A percentile compares a stretch with the other conserved stretches of the same genome.
Evolutionary conservation across 2,329 filamentous ascomycete genomes (phyloP).

Genomic region (Didymosphaeria variabile): DNA sequence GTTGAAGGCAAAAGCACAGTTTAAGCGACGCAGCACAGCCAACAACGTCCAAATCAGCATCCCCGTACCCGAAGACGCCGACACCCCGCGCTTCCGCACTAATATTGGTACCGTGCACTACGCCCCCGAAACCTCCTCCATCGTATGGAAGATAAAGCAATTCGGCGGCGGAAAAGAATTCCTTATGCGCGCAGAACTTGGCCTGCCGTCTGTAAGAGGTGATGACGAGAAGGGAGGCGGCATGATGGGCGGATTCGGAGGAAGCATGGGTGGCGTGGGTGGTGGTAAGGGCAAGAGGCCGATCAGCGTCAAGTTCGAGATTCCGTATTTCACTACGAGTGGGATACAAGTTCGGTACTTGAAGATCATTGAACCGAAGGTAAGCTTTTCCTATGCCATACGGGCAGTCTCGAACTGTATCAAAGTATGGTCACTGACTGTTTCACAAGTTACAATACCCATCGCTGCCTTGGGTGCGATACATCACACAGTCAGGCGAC

Average conservation of each 20-base stretch:
- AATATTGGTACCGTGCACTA: slow-evolving; percentile 98
- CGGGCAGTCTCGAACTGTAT: neutral
- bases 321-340: slow-evolving; percentile 99
- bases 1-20: slow-evolving; percentile 97
- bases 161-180: slow-evolving; percentile 99
- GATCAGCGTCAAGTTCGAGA: slow-evolving; percentile 99
- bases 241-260: slow-evolving; percentile 97
- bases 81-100: slow-evolving; percentile 93
- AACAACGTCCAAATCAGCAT: slow-evolving; percentile 99
- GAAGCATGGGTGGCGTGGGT: slow-evolving; percentile 91
- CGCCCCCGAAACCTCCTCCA: slow-evolving; percentile 94
- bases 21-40: slow-evolving; percentile 95
- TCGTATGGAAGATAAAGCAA: slow-evolving; percentile 99
- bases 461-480: slow-evolving; percentile 95
- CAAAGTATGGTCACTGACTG: slow-evolving; percentile 18
- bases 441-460: slow-evolving; percentile 87
- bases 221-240: slow-evolving; percentile 95
- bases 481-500: slow-evolving; percentile 97
- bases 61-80: slow-evolving; percentile 95
- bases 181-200: slow-evolving; percentile 95
- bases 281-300: slow-evolving; percentile 89
- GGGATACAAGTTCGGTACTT: slow-evolving; percentile 98
- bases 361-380: slow-evolving; percentile 99
- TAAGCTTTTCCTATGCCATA: slow-evolving; percentile 57
- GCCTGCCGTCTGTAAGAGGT: slow-evolving; percentile 90